Percentiles rank a stretch among this genome's conserved stretches.
Conservation (phyloP, 352 stramenopile genomes). For the Phytophthora chlamydospora region DNA sequence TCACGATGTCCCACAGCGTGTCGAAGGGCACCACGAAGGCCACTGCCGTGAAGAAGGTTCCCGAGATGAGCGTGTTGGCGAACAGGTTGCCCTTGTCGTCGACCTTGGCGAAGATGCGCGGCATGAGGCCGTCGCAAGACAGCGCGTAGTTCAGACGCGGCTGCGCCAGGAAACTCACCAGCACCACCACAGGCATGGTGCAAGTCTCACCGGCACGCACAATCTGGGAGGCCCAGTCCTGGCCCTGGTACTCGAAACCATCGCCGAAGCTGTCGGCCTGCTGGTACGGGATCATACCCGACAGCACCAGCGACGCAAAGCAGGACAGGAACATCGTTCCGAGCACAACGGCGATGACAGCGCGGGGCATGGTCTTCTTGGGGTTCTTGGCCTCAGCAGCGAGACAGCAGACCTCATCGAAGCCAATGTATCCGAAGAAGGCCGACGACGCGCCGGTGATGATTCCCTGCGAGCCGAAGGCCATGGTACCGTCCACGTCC, state of each 20-base stretch:
- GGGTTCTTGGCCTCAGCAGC: slow-evolving; percentile 84
- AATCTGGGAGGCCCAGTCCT: slow-evolving; percentile 55
- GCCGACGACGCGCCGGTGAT: slow-evolving; percentile 82
- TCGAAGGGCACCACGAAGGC: slow-evolving; percentile 80
- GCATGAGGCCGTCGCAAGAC: slow-evolving; percentile 93
- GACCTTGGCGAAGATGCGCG: slow-evolving; percentile 89
- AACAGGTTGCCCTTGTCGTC: slow-evolving; percentile 85
- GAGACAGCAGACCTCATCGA: slow-evolving; percentile 94
- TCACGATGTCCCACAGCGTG: slow-evolving; percentile 89
- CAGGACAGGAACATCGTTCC: slow-evolving; percentile 77
- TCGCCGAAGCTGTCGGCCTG: slow-evolving; percentile 45
- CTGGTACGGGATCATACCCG: slow-evolving; percentile 65
- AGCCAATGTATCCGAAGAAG: slow-evolving; percentile 95
- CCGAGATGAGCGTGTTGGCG: slow-evolving; percentile 73
- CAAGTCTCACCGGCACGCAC: slow-evolving; percentile 66
- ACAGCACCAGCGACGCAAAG: slow-evolving; percentile 86
- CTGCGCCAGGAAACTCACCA: slow-evolving; percentile 94
- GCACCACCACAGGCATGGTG: slow-evolving; percentile 94
- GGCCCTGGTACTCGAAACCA: slow-evolving; percentile 48
- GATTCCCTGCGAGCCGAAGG: slow-evolving; percentile 62
- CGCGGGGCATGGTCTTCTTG: slow-evolving; percentile 76
- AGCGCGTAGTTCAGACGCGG: slow-evolving; percentile 93
- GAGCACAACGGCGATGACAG: slow-evolving; percentile 84
- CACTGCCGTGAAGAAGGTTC: slow-evolving; percentile 68
- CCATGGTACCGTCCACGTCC: slow-evolving; percentile 24